Evolutionary conservation across 2,329 filamentous ascomycete species (phyloP).

Genomic region (Ophiostoma piceae): DNA sequence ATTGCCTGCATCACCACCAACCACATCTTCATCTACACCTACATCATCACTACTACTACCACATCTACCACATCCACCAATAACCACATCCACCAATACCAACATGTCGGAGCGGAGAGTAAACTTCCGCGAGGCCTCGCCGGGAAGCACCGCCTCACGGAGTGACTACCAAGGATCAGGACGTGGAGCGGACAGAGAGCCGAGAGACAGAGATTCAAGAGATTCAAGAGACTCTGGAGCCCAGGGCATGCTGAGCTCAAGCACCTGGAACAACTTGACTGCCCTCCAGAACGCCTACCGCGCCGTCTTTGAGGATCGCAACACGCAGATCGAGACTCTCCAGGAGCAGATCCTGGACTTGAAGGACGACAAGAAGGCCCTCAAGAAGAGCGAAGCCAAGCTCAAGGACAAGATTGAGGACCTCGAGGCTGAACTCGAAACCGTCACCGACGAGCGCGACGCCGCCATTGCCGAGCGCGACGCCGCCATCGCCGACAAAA

Average conservation of each 20-base stretch:
- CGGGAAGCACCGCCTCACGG: slow-evolving; percentile 2
- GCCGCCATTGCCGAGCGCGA: neutral
- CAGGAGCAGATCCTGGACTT: neutral
- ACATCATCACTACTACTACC: neutral
- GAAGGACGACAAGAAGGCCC: neutral
- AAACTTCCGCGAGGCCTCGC: neutral
- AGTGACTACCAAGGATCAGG: slow-evolving; percentile 6
- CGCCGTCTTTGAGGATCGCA: neutral
- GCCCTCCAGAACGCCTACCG: slow-evolving; percentile 6
- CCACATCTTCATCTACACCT: too few species aligned
- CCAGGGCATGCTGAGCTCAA: neutral
- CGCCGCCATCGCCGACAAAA: neutral
- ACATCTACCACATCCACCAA: neutral
- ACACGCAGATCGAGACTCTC: neutral
- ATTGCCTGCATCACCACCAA: slow-evolving; percentile 1
- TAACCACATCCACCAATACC: neutral
- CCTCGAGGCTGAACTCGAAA: neutral
- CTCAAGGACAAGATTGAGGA: neutral
- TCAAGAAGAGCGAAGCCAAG: neutral
- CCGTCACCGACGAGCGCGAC: neutral
- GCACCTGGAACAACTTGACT: neutral
- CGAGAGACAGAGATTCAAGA: neutral
- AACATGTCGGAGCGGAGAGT: slow-evolving; percentile 8
- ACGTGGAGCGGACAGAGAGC: neutral
- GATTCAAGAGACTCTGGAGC: neutral